phyloP scores from a whole-genome alignment of 768 basidiomycete genomes.

The Mycena kentingensis region DNA sequence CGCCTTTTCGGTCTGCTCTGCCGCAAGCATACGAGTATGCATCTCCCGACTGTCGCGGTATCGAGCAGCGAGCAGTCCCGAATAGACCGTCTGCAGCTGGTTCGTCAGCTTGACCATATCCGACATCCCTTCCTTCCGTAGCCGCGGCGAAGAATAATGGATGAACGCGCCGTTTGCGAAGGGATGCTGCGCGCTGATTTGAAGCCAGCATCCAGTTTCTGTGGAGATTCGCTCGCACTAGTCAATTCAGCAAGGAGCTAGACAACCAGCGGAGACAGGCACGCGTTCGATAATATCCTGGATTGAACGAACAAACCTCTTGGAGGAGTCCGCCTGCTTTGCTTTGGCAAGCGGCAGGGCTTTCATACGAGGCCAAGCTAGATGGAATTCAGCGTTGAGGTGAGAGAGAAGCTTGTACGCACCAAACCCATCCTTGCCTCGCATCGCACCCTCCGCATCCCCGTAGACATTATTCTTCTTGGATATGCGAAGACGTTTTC shows the following conservation, averaged over 20 bases:
- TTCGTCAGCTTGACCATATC: not conserved
- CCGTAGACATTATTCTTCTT: conserved; percentile 1
- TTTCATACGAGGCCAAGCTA: not conserved
- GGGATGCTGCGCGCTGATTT: not conserved
- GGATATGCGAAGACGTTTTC: not conserved
- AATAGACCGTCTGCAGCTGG: no score
- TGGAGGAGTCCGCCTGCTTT: not conserved
- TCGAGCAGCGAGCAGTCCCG: no score
- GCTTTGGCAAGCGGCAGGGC: not conserved
- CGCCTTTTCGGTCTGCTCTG: no score
- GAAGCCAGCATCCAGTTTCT: conserved; percentile 7
- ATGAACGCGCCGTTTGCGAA: not conserved
- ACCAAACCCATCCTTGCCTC: not conserved
- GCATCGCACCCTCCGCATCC: not conserved
- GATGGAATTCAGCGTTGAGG: not conserved
- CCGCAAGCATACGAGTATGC: no score
- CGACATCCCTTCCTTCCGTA: not conserved
- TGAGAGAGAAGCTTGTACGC: not conserved
- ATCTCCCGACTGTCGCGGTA: no score
- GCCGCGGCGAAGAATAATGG: not conserved
- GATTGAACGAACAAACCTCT: not conserved
- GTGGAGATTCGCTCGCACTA: conserved; percentile 1
- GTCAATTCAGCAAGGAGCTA: not conserved
- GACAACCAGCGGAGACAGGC: not conserved
- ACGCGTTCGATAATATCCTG: conserved; percentile 1